A percentile compares a stretch with the other conserved stretches of the same genome.
Conservation (phyloP, 2,329 filamentous ascomycete species). For the Davidsoniella neocaledoniae region DNA sequence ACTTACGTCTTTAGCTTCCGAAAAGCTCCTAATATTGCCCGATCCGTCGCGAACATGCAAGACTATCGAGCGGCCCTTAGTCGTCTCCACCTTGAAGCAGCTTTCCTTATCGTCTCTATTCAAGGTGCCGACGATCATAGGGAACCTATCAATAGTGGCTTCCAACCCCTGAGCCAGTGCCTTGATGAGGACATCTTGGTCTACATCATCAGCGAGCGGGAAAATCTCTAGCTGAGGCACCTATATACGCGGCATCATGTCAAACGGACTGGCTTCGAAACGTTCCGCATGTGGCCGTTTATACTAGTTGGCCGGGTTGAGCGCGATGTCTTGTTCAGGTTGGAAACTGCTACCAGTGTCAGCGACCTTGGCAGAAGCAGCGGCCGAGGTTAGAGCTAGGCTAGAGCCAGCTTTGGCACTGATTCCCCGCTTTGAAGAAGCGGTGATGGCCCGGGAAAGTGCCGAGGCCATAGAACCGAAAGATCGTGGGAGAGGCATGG, state of each 20-base stretch:
- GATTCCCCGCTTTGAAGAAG: too few species aligned
- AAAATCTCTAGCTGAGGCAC: constrained; percentile 3
- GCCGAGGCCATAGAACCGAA: too few species aligned
- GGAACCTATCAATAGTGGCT: background rate
- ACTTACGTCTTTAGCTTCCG: constrained; percentile 9
- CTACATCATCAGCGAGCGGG: background rate
- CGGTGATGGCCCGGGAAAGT: too few species aligned
- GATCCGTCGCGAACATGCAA: background rate
- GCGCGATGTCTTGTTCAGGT: background rate
- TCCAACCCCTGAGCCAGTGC: constrained; percentile 1
- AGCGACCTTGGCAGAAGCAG: too few species aligned
- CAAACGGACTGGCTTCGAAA: constrained; percentile 7
- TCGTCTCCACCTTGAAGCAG: background rate
- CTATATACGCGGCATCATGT: constrained; percentile 6
- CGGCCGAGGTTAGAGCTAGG: too few species aligned
- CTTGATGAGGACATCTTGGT: background rate
- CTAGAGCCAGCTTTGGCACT: too few species aligned
- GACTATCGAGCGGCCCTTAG: background rate
- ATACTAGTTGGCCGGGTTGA: constrained; percentile 4
- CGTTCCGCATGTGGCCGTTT: background rate
- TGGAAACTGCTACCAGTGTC: too few species aligned
- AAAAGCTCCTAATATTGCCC: background rate
- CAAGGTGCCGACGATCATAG: background rate
- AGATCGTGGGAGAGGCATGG: too few species aligned
- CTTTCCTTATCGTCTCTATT: background rate